These are phyloP conservation scores for Fusarium solani-melongenae DNA, from an alignment of 2,329 filamentous ascomycete genomes.

Conservation along the genomic window DNA sequence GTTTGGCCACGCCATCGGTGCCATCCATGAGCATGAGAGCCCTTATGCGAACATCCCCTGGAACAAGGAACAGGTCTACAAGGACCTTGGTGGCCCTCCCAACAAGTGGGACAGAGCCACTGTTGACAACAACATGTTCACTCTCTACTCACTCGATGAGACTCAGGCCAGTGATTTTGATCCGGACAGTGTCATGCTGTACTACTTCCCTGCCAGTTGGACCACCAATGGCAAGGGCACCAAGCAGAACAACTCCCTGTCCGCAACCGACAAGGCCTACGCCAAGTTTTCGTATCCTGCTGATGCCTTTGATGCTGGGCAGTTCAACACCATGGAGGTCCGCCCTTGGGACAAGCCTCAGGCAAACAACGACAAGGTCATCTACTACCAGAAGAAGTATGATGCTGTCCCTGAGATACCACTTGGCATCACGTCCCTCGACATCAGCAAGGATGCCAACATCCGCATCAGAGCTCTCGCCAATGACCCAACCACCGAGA, in stretches of 20 bases:
- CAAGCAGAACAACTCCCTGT: constrained; percentile 29
- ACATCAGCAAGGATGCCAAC: constrained; percentile 11
- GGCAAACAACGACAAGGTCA: neutral
- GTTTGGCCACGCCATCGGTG: constrained; percentile 1
- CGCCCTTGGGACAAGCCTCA: constrained; percentile 8
- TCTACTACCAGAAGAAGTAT: constrained; percentile 9
- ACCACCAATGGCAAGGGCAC: constrained; percentile 19
- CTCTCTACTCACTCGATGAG: neutral
- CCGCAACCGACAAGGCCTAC: constrained; percentile 33
- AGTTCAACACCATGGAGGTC: constrained; percentile 31
- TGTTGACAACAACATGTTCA: constrained; percentile 16
- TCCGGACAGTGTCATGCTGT: constrained; percentile 37
- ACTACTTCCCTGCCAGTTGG: constrained; percentile 26
- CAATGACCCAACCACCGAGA: neutral
- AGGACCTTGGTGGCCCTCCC: neutral
- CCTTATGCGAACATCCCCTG: constrained; percentile 5
- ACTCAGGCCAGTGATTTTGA: constrained; percentile 31
- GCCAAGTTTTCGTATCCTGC: constrained; percentile 26
- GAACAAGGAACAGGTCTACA: constrained; percentile 18
- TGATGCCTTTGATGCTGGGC: neutral
- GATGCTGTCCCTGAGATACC: neutral
- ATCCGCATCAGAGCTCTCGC: constrained; percentile 18
- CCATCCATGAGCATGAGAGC: neutral
- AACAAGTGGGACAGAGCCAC: constrained; percentile 13
- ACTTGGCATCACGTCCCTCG: constrained; percentile 12